Evolutionary conservation across 495 filamentous ascomycete species (phyloP).

Genomic region (Jackrogersella minutella): DNA sequence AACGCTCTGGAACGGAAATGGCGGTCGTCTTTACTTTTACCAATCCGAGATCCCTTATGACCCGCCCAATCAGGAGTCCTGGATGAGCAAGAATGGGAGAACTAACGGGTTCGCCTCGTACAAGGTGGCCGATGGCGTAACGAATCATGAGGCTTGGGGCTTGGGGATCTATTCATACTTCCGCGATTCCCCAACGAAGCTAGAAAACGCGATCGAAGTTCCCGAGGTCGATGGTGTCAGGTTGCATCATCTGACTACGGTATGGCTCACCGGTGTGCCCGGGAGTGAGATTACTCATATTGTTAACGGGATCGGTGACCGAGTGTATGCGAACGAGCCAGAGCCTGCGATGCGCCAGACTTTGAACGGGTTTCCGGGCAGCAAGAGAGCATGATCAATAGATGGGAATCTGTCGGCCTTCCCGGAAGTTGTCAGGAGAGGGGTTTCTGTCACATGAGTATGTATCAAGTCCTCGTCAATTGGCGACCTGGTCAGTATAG

Average conservation of each 20-base stretch:
- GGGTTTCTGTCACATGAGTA: slow-evolving; percentile 1
- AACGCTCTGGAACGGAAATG: slow-evolving; percentile 46
- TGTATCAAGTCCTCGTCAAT: too few relatives aligned
- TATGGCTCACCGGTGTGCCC: slow-evolving; percentile 39
- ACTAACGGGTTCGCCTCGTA: slow-evolving; percentile 45
- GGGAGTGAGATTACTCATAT: slow-evolving; percentile 45
- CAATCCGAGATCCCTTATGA: slow-evolving; percentile 47
- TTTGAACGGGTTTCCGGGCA: slow-evolving; percentile 31
- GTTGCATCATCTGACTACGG: slow-evolving; percentile 42
- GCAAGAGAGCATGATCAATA: background rate
- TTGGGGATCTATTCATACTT: slow-evolving; percentile 46
- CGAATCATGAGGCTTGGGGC: slow-evolving; percentile 43
- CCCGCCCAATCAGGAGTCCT: slow-evolving; percentile 41
- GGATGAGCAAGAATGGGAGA: slow-evolving; percentile 36
- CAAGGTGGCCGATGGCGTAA: slow-evolving; percentile 42
- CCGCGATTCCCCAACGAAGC: slow-evolving; percentile 44
- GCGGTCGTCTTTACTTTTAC: slow-evolving; percentile 45
- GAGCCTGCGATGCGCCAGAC: slow-evolving; percentile 45
- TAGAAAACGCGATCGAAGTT: slow-evolving; percentile 45
- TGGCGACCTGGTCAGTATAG: background rate
- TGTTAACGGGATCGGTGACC: slow-evolving; percentile 36
- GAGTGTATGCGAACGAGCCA: slow-evolving; percentile 41
- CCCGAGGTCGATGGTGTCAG: slow-evolving; percentile 36
- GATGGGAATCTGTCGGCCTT: background rate
- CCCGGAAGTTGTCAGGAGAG: background rate